Evolutionary conservation across 768 basidiomycete species (phyloP), one percentile per base, ranked within the genome.

Genomic region (Agrocybe chaxingu): DNA sequence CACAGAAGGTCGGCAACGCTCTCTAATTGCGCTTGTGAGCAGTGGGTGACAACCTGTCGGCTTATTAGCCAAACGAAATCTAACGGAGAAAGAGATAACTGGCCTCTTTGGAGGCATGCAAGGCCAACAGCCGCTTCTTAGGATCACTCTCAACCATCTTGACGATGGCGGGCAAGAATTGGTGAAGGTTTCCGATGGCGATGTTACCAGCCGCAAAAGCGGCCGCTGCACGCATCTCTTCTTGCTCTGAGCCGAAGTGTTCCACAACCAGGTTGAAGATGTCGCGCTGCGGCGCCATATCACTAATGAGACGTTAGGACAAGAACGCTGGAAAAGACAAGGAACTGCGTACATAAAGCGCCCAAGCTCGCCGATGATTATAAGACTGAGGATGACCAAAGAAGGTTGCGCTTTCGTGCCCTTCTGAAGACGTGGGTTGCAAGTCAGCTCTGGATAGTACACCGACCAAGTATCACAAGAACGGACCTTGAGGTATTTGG

Each of bases 121-220:
- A 75, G 8, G 92, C 85, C 18, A 98, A 71, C 31, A 98, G 67
- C 8, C 93, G 82, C 61, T 86, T 92, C 68, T 86, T 84, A 8
- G 81, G 76, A 62, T 93, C 85, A 8, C 73, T 79, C 67, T 91
- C 78, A 39, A 88, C 77, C 57, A 91, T 78, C 58, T 85, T 84
- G 57, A 97, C 80, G 55, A 98, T 88, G 4, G 76, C 75, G 24
- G 93, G 92, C 3, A 98, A 75, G 79, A 93, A 97, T 60, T 85
- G 81, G 9, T 84, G 81, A 18, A 95, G 74, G 60, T 92, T 96
- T 4, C 97, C 97, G 36, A 98, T 95, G 9, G 95, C 91, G 44
- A 99, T 90, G 64, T 98, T 98, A 34, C 92, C 92, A 32, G 90
- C 90, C 45, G 97, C 92, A 60, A 98, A 98, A 0, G 97, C 92